Evolutionary conservation across 139 green algal species (phyloP), one percentile per base, ranked within the genome.

Genomic region (Ettlia oleoabundans): DNA sequence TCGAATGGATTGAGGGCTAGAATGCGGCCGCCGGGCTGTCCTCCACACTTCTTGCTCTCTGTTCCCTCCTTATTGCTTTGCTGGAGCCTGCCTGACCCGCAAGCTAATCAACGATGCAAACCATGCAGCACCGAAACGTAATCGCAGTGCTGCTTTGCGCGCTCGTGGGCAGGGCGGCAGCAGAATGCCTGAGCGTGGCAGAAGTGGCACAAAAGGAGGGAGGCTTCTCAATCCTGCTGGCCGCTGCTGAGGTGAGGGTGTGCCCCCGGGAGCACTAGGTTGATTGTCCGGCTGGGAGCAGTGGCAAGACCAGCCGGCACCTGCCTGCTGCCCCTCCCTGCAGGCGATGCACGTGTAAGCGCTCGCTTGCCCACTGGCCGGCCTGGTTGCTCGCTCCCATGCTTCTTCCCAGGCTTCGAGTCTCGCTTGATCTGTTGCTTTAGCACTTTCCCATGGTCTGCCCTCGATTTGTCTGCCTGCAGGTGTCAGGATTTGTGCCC

Each of bases 401-500:
- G 13, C 30, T 33, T 22, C 30, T 28, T 3, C 28, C 21, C n/a
- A 35, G 13, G 18, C 13, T 28, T 13, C 62, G 62, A 15, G 18
- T 69, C 62, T 69, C 67, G 19, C 18, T 30, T 64, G 43, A 47
- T 22, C 32, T 21, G n/a, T 19, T 22, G 30, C 58, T 64, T 30
- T 6, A 6, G 7, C 3, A 2, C 43, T 66, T 42, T 24, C 33
- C 71, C n/a, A n/a, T n/a, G n/a, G n/a, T n/a, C 19, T 15, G 5
- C 22, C 32, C 38, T 65, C 52, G 22, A 2, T 53, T 32, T 35
- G 33, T 2, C 35, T 15, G 19, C 5, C 1, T 28, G 58, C 76
- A 84, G 74, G 83, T 51, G 7, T 51, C 84, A 13, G 84, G 83
- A 38, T 68, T 88, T 51, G 41, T 32, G 28, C 41, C 51, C 43